These are phyloP conservation scores for Pelargonium fulgidum DNA, from an alignment of 441 rosid genomes.

Conservation along the genomic window DNA sequence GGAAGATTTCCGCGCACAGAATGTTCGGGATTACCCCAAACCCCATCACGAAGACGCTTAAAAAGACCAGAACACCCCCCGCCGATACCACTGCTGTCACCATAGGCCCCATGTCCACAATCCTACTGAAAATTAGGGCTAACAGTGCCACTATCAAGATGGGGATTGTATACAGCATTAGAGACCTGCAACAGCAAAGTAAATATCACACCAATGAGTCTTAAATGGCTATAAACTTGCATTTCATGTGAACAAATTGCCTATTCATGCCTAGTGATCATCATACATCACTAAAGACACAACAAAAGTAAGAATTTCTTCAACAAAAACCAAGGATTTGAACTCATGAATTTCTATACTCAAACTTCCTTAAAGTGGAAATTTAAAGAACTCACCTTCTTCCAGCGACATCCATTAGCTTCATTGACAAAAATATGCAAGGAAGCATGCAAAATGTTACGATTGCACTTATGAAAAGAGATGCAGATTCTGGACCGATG, in stretches of 20 bases:
- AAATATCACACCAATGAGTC: background rate
- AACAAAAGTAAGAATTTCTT: too few relatives aligned
- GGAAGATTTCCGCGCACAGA: slow-evolving; percentile 51
- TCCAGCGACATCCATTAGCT: slow-evolving; percentile 47
- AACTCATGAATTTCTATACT: background rate
- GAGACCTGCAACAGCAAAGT: slow-evolving; percentile 27
- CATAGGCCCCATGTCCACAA: slow-evolving; percentile 27
- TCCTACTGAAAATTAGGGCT: slow-evolving; percentile 30
- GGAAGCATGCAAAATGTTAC: slow-evolving; percentile 51
- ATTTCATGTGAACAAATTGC: background rate
- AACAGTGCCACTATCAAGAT: slow-evolving; percentile 34
- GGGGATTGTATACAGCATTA: slow-evolving; percentile 44
- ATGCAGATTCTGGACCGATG: slow-evolving; percentile 36
- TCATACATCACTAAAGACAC: too few relatives aligned
- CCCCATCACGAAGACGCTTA: slow-evolving; percentile 52
- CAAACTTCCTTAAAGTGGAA: too few relatives aligned
- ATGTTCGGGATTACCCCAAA: slow-evolving; percentile 50
- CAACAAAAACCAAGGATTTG: background rate
- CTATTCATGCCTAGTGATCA: background rate
- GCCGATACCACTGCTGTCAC: slow-evolving; percentile 36
- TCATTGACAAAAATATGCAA: slow-evolving; percentile 41
- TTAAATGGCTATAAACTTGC: background rate
- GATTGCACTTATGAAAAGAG: slow-evolving; percentile 42
- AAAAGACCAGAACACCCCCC: slow-evolving; percentile 33
- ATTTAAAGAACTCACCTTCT: slow-evolving; percentile 32